Evolutionary conservation across 2,329 filamentous ascomycete species (phyloP).

Genomic region (Fusarium albidum): DNA sequence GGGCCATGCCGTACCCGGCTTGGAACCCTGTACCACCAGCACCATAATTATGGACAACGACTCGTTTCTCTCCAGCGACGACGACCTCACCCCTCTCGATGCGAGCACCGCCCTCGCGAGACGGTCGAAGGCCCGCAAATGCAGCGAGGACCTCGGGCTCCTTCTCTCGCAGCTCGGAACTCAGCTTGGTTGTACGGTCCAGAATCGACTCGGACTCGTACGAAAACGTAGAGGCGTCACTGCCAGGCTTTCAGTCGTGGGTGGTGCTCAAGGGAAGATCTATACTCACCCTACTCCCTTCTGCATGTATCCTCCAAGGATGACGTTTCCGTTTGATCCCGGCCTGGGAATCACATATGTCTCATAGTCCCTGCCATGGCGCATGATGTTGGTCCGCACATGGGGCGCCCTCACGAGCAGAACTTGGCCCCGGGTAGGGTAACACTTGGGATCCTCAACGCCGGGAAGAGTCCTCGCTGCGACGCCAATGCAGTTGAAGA

Average conservation of each 20-base stretch:
- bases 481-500: constrained; percentile 49
- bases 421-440: constrained; percentile 51
- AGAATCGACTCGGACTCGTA: constrained; percentile 50
- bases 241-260: constrained; percentile 4
- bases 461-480: constrained; percentile 45
- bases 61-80: constrained; percentile 34
- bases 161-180: constrained; percentile 39
- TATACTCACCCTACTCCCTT: constrained; percentile 40
- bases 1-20: constrained; percentile 51
- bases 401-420: constrained; percentile 46
- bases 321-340: constrained; percentile 44
- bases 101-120: constrained; percentile 51
- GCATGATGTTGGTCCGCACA: constrained; percentile 48
- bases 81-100: constrained; percentile 51
- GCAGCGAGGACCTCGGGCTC: constrained; percentile 44
- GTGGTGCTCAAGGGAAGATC: no score
- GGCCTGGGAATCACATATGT: constrained; percentile 52
- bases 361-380: constrained; percentile 49
- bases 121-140: constrained; percentile 46
- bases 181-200: constrained; percentile 44
- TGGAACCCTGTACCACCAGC: constrained; percentile 56
- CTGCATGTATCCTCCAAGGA: constrained; percentile 52
- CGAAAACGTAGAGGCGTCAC: constrained; percentile 46
- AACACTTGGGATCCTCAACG: constrained; percentile 49
- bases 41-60: constrained; percentile 53